Evolutionary conservation across 352 stramenopile species (phyloP), one percentile per base, ranked within the genome.

Genomic region (Phytophthora quininea): DNA sequence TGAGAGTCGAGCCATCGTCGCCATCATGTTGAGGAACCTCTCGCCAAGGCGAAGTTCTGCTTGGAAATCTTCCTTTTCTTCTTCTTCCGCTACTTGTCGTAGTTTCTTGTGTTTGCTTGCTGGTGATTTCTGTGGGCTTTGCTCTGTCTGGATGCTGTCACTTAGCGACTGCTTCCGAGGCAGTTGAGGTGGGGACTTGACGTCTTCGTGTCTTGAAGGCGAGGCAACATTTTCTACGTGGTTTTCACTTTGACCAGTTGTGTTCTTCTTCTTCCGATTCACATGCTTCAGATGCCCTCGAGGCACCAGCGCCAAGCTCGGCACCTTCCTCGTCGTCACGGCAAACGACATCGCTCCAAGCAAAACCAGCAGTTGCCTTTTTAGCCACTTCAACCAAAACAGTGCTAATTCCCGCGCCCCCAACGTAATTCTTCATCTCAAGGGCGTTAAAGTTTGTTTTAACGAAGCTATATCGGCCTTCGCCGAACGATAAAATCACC

Each of bases 1-100:
- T 8, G 67, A 55, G 19, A 91, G 82, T 3, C 67, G 73, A 51
- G 74, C 42, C 62, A 91, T 77, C 40, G 74, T 59, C 55, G 74
- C 67, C 82, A 91, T 88, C 63, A 88, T 72, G 24, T 77, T 69
- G 32, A 91, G 47, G 48, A 91, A 91, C 3, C 82, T 64, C 55
- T 89, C 79, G 1, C 80, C 80, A 0, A 91, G 77, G 9, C 80
- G 71, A 49, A 75, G 29, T 50, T 80, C 70, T 0, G 70, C 58
- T 29, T 79, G 47, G 1, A 11, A 12, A 3, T 58, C 62, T 14
- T 53, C 45, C 1, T 45, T 35, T 31, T 14, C 11, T 1, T 69
- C 46, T 2, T 54, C 30, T 0, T 54, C 30, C 10, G 50, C 40
- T 30, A 55, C 43, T 31, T 45, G 42, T n/a, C n/a, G n/a, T n/a